Conservation (phyloP, 2,329 filamentous ascomycete genomes). For the Aspergillus clavatus region DNA sequence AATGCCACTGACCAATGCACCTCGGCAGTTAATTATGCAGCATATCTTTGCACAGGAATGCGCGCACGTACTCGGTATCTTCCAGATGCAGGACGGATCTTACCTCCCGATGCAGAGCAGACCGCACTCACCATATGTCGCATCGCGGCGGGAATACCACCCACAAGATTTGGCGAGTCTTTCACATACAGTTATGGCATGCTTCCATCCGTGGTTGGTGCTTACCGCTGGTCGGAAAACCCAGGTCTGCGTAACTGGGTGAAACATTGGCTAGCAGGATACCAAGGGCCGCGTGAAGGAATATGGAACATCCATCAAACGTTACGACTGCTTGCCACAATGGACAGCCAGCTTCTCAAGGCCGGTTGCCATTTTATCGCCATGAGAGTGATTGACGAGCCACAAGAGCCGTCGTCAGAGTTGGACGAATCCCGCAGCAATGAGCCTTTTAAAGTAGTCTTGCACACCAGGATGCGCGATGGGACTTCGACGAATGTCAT, state of each 20-base stretch:
- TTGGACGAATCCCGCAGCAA: slow-evolving; percentile 2
- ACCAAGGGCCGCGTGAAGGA: slow-evolving; percentile 4
- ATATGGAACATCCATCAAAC: slow-evolving; percentile 10
- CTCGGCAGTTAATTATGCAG: slow-evolving; percentile 10
- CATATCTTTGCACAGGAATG: slow-evolving; percentile 12
- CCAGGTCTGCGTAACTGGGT: slow-evolving; percentile 8
- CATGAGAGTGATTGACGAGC: slow-evolving; percentile 4
- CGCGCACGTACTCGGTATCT: slow-evolving; percentile 9
- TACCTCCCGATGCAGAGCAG: slow-evolving; percentile 9
- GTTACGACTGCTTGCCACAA: slow-evolving; percentile 2
- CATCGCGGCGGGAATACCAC: slow-evolving; percentile 8
- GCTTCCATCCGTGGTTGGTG: slow-evolving; percentile 11
- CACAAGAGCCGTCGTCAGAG: background rate
- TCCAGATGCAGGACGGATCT: slow-evolving; percentile 1
- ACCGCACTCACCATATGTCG: slow-evolving; percentile 10
- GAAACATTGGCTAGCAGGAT: slow-evolving; percentile 7
- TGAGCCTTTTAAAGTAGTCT: slow-evolving; percentile 4
- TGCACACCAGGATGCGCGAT: background rate
- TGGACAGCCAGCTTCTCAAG: slow-evolving; percentile 4
- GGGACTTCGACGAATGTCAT: background rate
- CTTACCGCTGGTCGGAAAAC: slow-evolving; percentile 11
- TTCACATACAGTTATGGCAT: slow-evolving; percentile 12
- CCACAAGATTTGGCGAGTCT: slow-evolving; percentile 7
- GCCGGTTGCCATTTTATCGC: slow-evolving; percentile 1
- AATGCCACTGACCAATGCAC: slow-evolving; percentile 8